phyloP scores from a whole-genome alignment of 306 rosid species.

The Quercus suber region DNA sequence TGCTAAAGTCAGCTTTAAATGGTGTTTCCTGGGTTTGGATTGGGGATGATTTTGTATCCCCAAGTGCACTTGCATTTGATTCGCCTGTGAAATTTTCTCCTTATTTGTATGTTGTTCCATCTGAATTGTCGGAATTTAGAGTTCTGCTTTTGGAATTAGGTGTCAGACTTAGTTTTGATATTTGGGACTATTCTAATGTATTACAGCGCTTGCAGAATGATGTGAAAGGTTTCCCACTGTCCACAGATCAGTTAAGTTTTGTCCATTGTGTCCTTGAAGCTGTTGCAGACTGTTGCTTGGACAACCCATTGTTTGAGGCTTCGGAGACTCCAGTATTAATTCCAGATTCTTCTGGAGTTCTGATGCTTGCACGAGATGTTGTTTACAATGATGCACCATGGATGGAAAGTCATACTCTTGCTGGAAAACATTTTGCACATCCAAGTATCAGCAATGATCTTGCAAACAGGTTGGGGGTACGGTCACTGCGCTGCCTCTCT shows the following conservation, averaged over 20 bases:
- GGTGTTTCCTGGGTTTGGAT: constrained; percentile 96
- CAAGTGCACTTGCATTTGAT: constrained; percentile 89
- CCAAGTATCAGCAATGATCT: constrained; percentile 86
- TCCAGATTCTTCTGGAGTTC: constrained; percentile 80
- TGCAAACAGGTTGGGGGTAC: constrained; percentile 82
- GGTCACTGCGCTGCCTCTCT: constrained; percentile 82
- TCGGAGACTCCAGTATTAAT: constrained; percentile 61
- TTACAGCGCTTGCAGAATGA: constrained; percentile 73
- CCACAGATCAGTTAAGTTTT: constrained; percentile 83
- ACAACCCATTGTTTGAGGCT: constrained; percentile 54
- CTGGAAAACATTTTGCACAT: constrained; percentile 76
- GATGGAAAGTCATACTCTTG: constrained; percentile 70
- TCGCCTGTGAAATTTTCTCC: constrained; percentile 97
- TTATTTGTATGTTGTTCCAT: constrained; percentile 88
- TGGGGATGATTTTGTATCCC: constrained; percentile 90
- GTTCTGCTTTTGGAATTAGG: constrained; percentile 77
- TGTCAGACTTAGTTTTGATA: constrained; percentile 71
- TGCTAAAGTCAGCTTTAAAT: constrained; percentile 54
- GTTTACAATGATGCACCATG: constrained; percentile 98
- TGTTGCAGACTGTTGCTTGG: constrained; percentile 69
- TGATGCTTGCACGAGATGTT: constrained; percentile 64
- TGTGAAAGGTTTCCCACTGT: constrained; percentile 61
- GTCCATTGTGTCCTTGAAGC: constrained; percentile 86
- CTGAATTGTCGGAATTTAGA: constrained; percentile 82
- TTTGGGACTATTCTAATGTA: constrained; percentile 65